Conservation (phyloP, 208 protist genomes). For the Leishmania lainsoni region DNA sequence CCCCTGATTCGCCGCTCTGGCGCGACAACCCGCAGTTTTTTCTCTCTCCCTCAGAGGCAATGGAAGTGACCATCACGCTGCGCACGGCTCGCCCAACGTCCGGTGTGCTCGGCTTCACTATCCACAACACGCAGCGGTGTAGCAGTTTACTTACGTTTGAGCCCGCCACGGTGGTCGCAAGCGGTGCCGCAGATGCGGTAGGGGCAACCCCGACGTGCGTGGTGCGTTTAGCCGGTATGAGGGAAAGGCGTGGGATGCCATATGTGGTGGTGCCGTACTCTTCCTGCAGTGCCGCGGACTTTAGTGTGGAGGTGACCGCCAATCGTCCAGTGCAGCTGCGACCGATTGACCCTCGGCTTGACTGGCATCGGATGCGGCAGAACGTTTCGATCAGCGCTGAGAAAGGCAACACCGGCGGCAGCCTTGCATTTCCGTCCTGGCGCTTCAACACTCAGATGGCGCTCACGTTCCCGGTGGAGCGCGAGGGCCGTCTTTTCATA, state of each 20-base stretch:
- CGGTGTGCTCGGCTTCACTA: constrained; percentile 69
- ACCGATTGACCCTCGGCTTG: constrained; percentile 61
- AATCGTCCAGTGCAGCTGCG: constrained; percentile 68
- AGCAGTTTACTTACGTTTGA: constrained; percentile 78
- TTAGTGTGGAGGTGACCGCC: constrained; percentile 57
- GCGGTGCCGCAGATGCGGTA: constrained; percentile 13
- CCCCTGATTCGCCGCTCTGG: constrained; percentile 62
- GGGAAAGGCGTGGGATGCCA: constrained; percentile 77
- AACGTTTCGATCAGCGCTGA: constrained; percentile 42
- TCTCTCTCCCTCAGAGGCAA: constrained; percentile 71
- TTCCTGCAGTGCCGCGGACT: constrained; percentile 31
- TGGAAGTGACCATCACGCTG: constrained; percentile 63
- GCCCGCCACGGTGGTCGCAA: constrained; percentile 49
- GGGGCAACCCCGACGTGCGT: constrained; percentile 29
- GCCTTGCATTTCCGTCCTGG: constrained; percentile 77
- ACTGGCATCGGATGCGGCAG: constrained; percentile 61
- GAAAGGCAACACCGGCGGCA: constrained; percentile 74
- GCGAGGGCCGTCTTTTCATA: constrained; percentile 74
- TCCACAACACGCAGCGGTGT: constrained; percentile 61
- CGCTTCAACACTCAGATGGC: constrained; percentile 85
- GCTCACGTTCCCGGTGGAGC: constrained; percentile 68
- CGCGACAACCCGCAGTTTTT: constrained; percentile 89
- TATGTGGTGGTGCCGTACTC: constrained; percentile 87
- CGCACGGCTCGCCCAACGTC: constrained; percentile 1
- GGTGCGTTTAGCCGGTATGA: constrained; percentile 66